Evolutionary conservation across 2,329 filamentous ascomycete genomes (phyloP), one percentile per base, ranked within the genome.

Genomic region (Elsinoe ampelina): DNA sequence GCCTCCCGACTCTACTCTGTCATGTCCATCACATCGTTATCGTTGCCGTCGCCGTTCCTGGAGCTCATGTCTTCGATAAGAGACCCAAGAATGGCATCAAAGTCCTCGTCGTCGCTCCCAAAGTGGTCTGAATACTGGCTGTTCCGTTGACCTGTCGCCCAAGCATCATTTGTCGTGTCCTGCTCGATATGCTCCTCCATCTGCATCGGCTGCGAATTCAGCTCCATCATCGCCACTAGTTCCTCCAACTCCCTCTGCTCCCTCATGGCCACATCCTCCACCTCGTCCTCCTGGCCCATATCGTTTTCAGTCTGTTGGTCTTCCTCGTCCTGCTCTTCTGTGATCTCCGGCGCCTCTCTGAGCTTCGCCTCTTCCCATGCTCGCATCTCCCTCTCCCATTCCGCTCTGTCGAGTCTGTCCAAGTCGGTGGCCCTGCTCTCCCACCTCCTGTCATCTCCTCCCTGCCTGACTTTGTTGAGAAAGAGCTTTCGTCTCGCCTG

Each of bases 41-140:
- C 54, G 15, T 34, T 42, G 8, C 38, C 26, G 2, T 12, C 19
- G 2, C 19, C 19, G 19, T 26, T 22, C 11, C 43, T 4, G 6
- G 32, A 45, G 7, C 47, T n/a, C 39, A 56, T 26, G 6, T 56
- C 54, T 5, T 30, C 26, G 26, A 30, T 30, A 7, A 30, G 26
- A 30, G 26, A 30, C 54, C 47, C 41, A 3, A 45, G 36, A 15
- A 43, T 13, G 6, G 26, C 41, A 26, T 56, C 54, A 42, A 42
- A 45, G 15, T 56, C 54, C 5, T 45, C 52, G 43, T 56, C 54
- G 30, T 56, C 54, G n/a, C 54, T 45, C 26, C 54, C 54, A n/a
- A 36, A 56, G 20, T 48, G 20, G 3, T 45, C 38, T 13, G 54
- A 56, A 12, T 20, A 30, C 20, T 30, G 26, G 26, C 26, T 30